phyloP scores from a whole-genome alignment of 345 rosid species.

The Anastatica hierochuntica region DNA sequence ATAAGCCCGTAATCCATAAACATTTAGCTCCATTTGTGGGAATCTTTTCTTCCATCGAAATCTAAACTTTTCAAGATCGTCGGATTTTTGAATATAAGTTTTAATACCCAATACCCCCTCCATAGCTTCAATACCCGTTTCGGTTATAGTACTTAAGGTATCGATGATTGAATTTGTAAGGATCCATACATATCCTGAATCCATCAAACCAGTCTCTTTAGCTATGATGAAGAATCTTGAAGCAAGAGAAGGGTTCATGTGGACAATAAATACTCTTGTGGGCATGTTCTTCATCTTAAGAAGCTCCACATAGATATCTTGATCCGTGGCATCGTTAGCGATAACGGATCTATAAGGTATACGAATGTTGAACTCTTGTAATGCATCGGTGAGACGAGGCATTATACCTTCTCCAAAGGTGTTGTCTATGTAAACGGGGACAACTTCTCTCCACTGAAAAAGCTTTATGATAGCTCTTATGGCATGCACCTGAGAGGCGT shows the following conservation, averaged over 20 bases:
- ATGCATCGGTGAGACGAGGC: slow-evolving; percentile 36
- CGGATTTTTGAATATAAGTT: slow-evolving; percentile 22
- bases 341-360: slow-evolving; percentile 45
- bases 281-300: slow-evolving; percentile 38
- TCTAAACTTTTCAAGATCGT: slow-evolving; percentile 15
- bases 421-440: slow-evolving; percentile 35
- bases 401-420: slow-evolving; percentile 39
- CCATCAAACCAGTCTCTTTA: slow-evolving; percentile 40
- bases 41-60: slow-evolving; percentile 30
- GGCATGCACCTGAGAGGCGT: slow-evolving; percentile 36
- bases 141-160: neutral
- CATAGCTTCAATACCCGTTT: slow-evolving; percentile 19
- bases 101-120: slow-evolving; percentile 40
- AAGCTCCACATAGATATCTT: slow-evolving; percentile 38
- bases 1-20: slow-evolving; percentile 40
- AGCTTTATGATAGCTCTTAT: slow-evolving; percentile 29
- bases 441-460: slow-evolving; percentile 48
- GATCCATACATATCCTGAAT: slow-evolving; percentile 40
- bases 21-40: slow-evolving; percentile 10
- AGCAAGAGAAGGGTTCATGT: slow-evolving; percentile 26
- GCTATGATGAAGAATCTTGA: slow-evolving; percentile 35
- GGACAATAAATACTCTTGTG: slow-evolving; percentile 53
- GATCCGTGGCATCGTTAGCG: slow-evolving; percentile 29
- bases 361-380: slow-evolving; percentile 27
- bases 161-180: slow-evolving; percentile 30